These are phyloP conservation scores for Eucalyptus victrix DNA, from an alignment of 345 rosid species.

Conservation along the genomic window DNA sequence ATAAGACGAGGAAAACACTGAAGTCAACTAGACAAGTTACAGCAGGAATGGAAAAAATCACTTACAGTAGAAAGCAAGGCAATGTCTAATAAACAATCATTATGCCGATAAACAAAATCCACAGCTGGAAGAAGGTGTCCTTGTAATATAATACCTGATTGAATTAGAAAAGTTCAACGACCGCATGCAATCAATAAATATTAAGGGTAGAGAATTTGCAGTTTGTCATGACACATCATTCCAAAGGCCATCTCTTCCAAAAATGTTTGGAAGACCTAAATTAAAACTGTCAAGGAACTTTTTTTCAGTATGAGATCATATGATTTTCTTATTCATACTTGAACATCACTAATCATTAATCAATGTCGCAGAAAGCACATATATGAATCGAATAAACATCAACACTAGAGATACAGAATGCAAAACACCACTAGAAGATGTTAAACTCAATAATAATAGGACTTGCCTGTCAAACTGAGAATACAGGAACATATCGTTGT, in stretches of 20 bases:
- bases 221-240: neutral
- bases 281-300: neutral
- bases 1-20: neutral
- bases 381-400: neutral
- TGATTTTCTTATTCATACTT: neutral
- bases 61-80: slow-evolving; percentile 79
- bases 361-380: neutral
- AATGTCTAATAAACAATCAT: slow-evolving; percentile 64
- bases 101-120: slow-evolving; percentile 65
- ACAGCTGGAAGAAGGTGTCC: slow-evolving; percentile 65
- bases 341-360: neutral
- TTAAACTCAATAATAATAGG: neutral
- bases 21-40: neutral
- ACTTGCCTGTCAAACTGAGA: slow-evolving; percentile 67
- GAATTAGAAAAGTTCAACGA: neutral
- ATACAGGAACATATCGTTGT: slow-evolving; percentile 70
- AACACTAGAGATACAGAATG: neutral
- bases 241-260: neutral
- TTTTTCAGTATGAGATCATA: neutral
- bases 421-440: neutral
- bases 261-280: neutral
- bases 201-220: neutral
- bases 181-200: neutral
- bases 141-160: slow-evolving; percentile 72
- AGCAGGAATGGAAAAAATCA: neutral